Conservation (phyloP, 768 basidiomycete species). For the Psilocybe sp. region DNA sequence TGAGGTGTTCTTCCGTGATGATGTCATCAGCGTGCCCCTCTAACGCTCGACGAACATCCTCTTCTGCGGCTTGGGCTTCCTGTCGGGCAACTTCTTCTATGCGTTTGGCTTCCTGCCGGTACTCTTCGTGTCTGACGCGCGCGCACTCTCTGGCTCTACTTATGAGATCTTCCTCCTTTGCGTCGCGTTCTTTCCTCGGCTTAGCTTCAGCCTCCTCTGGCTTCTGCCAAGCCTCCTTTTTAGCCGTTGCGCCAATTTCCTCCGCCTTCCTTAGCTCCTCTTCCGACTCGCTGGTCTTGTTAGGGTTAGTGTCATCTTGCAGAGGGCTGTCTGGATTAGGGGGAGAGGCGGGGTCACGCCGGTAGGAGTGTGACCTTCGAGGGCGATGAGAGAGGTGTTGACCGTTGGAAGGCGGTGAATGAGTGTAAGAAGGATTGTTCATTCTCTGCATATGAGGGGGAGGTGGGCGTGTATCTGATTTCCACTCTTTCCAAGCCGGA, state of each 20-base stretch:
- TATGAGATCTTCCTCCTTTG: too few relatives aligned
- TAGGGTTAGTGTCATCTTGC: neutral
- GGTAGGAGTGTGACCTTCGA: neutral
- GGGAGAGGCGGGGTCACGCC: neutral
- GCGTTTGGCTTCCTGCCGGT: slow-evolving; percentile 21
- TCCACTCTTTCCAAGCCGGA: too few relatives aligned
- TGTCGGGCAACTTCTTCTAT: slow-evolving; percentile 21
- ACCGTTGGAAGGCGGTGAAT: too few relatives aligned
- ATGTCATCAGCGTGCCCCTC: slow-evolving; percentile 25
- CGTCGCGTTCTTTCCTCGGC: neutral
- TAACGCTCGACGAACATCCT: slow-evolving; percentile 21
- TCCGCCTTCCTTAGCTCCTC: slow-evolving; percentile 5
- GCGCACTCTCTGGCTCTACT: neutral
- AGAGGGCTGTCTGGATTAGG: neutral
- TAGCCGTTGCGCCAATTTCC: slow-evolving; percentile 3
- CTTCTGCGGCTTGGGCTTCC: slow-evolving; percentile 22
- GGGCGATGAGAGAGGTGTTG: too few relatives aligned
- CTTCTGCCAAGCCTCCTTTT: slow-evolving; percentile 1
- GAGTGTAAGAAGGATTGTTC: too few relatives aligned
- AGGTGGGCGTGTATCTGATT: too few relatives aligned
- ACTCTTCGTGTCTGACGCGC: slow-evolving; percentile 20
- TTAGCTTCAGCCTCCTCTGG: neutral
- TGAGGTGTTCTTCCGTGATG: neutral
- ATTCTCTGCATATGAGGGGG: too few relatives aligned
- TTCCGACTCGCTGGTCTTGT: neutral